These are phyloP conservation scores for Colletotrichum australisinense DNA, from an alignment of 2,329 filamentous ascomycete genomes.

Conservation along the genomic window DNA sequence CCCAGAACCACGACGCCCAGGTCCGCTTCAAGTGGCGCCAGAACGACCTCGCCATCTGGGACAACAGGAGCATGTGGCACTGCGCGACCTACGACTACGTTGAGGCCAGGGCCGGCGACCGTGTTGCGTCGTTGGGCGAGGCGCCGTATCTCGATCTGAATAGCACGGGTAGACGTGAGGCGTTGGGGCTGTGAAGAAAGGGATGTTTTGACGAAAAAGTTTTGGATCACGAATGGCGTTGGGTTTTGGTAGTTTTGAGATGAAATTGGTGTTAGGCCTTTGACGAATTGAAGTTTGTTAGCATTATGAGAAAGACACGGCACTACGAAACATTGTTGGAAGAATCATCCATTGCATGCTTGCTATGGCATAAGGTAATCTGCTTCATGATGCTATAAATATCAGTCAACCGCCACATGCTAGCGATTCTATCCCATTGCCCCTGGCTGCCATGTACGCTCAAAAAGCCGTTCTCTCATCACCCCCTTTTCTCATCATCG, in stretches of 20 bases:
- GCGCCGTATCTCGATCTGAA: constrained; percentile 53
- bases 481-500: constrained; percentile 19
- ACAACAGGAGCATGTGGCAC: constrained; percentile 66
- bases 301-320: neutral
- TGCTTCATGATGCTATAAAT: neutral
- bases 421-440: neutral
- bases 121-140: constrained; percentile 55
- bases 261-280: neutral
- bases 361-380: neutral
- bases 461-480: constrained; percentile 2
- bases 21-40: constrained; percentile 65
- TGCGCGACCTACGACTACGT: constrained; percentile 72
- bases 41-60: constrained; percentile 73
- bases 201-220: neutral
- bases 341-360: neutral
- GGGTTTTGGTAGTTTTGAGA: neutral
- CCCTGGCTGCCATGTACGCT: neutral
- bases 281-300: neutral
- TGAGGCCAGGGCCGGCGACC: constrained; percentile 53
- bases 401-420: neutral
- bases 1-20: constrained; percentile 68
- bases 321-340: neutral
- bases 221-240: constrained; percentile 9
- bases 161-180: constrained; percentile 53
- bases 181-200: constrained; percentile 39